phyloP scores from a whole-genome alignment of 2,329 filamentous ascomycete species.

The Endothia cerciana region DNA sequence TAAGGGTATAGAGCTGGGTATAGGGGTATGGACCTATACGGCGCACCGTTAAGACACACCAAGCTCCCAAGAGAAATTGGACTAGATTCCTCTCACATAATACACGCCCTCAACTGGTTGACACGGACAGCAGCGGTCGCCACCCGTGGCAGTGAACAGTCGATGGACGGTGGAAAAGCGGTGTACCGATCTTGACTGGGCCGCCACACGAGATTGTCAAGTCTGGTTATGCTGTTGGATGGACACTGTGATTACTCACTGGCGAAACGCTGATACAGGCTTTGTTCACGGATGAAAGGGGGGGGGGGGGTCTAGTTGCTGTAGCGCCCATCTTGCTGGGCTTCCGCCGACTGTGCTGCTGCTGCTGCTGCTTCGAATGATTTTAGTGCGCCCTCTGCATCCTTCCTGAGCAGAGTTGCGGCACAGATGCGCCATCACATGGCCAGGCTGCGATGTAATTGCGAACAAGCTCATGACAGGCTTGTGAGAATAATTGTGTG shows the following conservation, averaged over 20 bases:
- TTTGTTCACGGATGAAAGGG: background rate
- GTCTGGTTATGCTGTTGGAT: background rate
- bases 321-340: no score
- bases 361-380: background rate
- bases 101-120: background rate
- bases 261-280: background rate
- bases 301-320: background rate
- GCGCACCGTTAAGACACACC: conserved; percentile 10
- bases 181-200: background rate
- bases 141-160: background rate
- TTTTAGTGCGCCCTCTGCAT: background rate
- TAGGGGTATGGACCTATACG: conserved; percentile 21
- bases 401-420: background rate
- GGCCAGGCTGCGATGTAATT: background rate
- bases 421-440: background rate
- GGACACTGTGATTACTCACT: no score
- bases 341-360: background rate
- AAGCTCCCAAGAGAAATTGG: conserved; percentile 14
- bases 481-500: background rate
- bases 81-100: background rate
- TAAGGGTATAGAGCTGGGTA: conserved; percentile 23
- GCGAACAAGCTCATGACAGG: background rate
- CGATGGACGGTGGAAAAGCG: conserved; percentile 3
- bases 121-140: background rate
- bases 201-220: background rate